A percentile compares a stretch with the other conserved stretches of the same genome.
phyloP scores from a whole-genome alignment of 305 asterid genomes.

The Fraxinus sp. region DNA sequence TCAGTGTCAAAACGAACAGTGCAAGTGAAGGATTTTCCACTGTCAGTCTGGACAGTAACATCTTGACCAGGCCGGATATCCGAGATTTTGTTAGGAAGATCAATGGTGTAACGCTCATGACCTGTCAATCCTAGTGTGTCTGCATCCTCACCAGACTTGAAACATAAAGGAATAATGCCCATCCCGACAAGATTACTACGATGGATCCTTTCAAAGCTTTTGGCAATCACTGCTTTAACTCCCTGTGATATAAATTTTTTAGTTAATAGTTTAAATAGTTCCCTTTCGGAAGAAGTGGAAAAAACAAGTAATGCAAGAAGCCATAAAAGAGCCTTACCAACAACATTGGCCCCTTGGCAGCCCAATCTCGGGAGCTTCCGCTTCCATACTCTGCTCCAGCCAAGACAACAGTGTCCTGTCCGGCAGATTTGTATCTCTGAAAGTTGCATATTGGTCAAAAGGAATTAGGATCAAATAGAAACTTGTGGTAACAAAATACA shows the following conservation, averaged over 20 bases:
- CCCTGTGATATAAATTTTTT: slow-evolving; percentile 44
- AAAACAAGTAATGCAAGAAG: slow-evolving; percentile 9
- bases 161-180: slow-evolving; percentile 92
- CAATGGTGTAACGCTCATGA: slow-evolving; percentile 78
- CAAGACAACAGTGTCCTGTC: slow-evolving; percentile 76
- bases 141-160: slow-evolving; percentile 94
- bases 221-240: slow-evolving; percentile 93
- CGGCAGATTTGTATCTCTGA: slow-evolving; percentile 83
- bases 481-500: background rate
- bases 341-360: slow-evolving; percentile 96
- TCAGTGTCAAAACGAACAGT: slow-evolving; percentile 84
- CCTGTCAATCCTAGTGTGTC: slow-evolving; percentile 86
- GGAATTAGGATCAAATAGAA: background rate
- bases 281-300: background rate
- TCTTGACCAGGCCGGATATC: slow-evolving; percentile 94
- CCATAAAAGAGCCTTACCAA: slow-evolving; percentile 45
- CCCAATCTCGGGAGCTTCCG: slow-evolving; percentile 98
- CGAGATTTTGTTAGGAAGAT: slow-evolving; percentile 68
- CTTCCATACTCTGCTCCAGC: slow-evolving; percentile 99
- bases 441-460: slow-evolving; percentile 22
- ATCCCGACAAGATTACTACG: slow-evolving; percentile 94
- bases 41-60: slow-evolving; percentile 61
- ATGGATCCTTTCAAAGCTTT: slow-evolving; percentile 92
- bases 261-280: background rate
- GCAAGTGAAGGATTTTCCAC: slow-evolving; percentile 83